Conservation (phyloP, 1,284 basidiomycete genomes). For the Psilocybe mexicana region DNA sequence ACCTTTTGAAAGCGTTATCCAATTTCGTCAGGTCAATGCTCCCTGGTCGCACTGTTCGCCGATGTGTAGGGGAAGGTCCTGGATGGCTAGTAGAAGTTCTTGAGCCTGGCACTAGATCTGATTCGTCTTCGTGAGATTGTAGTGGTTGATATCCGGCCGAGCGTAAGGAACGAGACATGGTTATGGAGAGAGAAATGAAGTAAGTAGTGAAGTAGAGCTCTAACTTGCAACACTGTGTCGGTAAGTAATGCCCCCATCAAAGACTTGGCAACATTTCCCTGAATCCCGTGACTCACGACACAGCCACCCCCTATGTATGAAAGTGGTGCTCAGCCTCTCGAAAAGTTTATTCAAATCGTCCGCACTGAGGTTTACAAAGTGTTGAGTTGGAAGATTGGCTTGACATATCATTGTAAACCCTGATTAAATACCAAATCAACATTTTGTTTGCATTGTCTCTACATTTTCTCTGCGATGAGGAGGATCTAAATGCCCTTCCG, state of each 20-base stretch:
- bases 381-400: too few species aligned
- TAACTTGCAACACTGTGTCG: neutral
- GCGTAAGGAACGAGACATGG: slow-evolving; percentile 26
- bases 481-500: too few species aligned
- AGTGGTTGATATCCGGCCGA: slow-evolving; percentile 65
- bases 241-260: neutral
- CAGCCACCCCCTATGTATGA: neutral
- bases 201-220: neutral
- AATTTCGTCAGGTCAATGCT: slow-evolving; percentile 76
- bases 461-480: too few species aligned
- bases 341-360: too few species aligned
- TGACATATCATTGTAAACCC: too few species aligned
- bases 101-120: slow-evolving; percentile 45
- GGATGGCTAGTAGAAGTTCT: slow-evolving; percentile 28
- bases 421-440: too few species aligned
- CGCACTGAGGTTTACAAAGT: too few species aligned
- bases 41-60: slow-evolving; percentile 53
- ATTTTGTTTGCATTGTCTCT: too few species aligned
- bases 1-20: slow-evolving; percentile 82
- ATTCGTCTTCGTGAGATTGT: slow-evolving; percentile 59
- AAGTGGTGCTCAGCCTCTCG: too few species aligned
- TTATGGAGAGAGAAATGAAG: neutral
- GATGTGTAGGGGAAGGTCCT: slow-evolving; percentile 32
- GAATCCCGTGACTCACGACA: neutral
- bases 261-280: neutral